These are phyloP conservation scores for Candida parachauliodes DNA, from an alignment of 805 yeast genomes.

Conservation along the genomic window DNA sequence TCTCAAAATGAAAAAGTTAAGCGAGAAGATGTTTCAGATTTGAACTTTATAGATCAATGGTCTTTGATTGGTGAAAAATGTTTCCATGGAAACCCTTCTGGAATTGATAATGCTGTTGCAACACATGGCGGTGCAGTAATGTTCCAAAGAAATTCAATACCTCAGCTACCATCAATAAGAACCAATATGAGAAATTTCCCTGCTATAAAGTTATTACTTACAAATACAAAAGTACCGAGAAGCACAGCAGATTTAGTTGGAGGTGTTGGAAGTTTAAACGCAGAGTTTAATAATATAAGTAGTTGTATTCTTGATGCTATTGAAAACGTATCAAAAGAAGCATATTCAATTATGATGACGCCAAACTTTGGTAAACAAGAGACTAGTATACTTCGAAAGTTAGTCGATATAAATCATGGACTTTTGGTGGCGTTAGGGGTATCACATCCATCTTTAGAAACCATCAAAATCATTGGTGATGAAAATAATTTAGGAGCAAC, in stretches of 20 bases:
- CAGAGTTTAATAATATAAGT: conserved; percentile 51
- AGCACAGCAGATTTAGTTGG: conserved; percentile 82
- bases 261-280: conserved; percentile 57
- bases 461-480: conserved; percentile 64
- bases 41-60: conserved; percentile 75
- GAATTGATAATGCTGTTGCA: conserved; percentile 95
- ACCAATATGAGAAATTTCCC: conserved; percentile 73
- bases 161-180: conserved; percentile 55
- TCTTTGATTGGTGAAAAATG: conserved; percentile 92
- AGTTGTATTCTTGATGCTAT: conserved; percentile 68
- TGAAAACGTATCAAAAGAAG: conserved; percentile 69
- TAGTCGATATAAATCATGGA: conserved; percentile 84
- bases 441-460: conserved; percentile 87
- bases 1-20: conserved; percentile 27
- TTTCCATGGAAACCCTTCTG: conserved; percentile 95
- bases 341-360: conserved; percentile 58
- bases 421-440: conserved; percentile 82
- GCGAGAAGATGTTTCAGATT: conserved; percentile 36
- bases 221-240: conserved; percentile 85
- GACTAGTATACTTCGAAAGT: conserved; percentile 44
- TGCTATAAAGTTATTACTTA: conserved; percentile 65
- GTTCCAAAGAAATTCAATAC: conserved; percentile 63
- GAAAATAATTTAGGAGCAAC: conserved; percentile 72
- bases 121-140: conserved; percentile 94
- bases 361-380: conserved; percentile 46